Conservation (phyloP, 2,329 filamentous ascomycete species). For the Elsinoe necatrix region DNA sequence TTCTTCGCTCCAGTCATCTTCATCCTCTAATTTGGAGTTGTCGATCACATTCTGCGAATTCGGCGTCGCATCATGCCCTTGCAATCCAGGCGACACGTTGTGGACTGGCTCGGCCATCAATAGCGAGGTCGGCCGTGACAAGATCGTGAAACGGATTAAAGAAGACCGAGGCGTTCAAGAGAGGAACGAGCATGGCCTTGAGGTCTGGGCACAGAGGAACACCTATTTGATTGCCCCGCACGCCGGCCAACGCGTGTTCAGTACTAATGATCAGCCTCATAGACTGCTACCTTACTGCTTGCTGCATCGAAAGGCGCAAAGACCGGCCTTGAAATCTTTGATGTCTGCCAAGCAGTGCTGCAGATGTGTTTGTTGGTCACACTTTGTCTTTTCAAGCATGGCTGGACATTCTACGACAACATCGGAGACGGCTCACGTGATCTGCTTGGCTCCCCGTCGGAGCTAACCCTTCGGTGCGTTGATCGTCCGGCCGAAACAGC, state of each 20-base stretch:
- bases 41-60: slow-evolving; percentile 3
- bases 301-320: neutral
- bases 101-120: slow-evolving; percentile 6
- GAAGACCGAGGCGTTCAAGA: slow-evolving; percentile 14
- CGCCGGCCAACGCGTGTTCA: neutral
- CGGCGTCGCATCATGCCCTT: slow-evolving; percentile 11
- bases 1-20: slow-evolving; percentile 33
- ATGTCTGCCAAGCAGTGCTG: neutral
- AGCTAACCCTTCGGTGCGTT: neutral
- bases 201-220: neutral
- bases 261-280: neutral
- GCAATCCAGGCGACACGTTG: slow-evolving; percentile 15
- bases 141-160: slow-evolving; percentile 4
- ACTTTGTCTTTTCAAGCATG: neutral
- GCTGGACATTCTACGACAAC: neutral
- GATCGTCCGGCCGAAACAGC: slow-evolving; percentile 3
- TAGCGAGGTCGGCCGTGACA: neutral
- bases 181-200: neutral
- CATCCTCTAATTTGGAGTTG: slow-evolving; percentile 21
- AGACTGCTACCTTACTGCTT: neutral
- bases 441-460: neutral
- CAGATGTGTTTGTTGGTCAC: neutral
- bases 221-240: neutral
- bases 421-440: neutral
- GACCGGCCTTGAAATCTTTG: neutral